A percentile compares a stretch with the other conserved stretches of the same genome.
phyloP scores from a whole-genome alignment of 73 alveolate genomes.

The Paramecium bursaria region DNA sequence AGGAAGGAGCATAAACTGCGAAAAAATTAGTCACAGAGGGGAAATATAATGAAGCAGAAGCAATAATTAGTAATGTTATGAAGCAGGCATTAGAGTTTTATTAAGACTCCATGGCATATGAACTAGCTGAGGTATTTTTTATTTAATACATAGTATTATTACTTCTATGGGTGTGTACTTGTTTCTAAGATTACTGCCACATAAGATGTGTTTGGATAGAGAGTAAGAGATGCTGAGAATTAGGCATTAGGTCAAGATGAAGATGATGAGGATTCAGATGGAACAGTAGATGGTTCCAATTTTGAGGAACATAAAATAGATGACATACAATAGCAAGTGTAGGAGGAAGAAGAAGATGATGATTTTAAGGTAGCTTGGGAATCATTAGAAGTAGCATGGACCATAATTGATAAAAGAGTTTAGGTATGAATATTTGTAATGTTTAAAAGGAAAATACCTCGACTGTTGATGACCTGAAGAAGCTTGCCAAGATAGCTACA shows the following conservation, averaged over 20 bases:
- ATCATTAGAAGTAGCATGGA: constrained; percentile 52
- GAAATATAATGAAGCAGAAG: constrained; percentile 42
- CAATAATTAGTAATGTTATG: constrained; percentile 20
- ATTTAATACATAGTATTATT: constrained; percentile 16
- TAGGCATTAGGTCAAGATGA: constrained; percentile 26
- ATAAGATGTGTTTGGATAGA: constrained; percentile 40
- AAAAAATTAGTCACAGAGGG: constrained; percentile 8
- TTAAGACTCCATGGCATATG: constrained; percentile 47
- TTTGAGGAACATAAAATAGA: constrained; percentile 29
- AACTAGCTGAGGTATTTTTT: constrained; percentile 37
- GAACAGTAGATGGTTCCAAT: not conserved
- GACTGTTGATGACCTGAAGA: not conserved
- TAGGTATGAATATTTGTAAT: no score
- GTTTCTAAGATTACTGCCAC: constrained; percentile 17
- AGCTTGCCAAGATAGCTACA: constrained; percentile 2
- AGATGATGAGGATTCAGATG: not conserved
- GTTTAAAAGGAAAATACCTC: not conserved
- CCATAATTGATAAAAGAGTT: not conserved
- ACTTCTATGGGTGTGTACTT: constrained; percentile 22
- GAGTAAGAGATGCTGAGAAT: constrained; percentile 53
- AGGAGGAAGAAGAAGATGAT: constrained; percentile 34
- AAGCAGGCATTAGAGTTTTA: constrained; percentile 9
- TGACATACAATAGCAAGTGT: not conserved
- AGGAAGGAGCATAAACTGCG: no score
- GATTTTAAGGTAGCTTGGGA: constrained; percentile 60